A percentile compares a stretch with the other conserved stretches of the same genome.
These are phyloP conservation scores for Beauveria varroae DNA, from an alignment of 2,329 filamentous ascomycete species.

Conservation along the genomic window DNA sequence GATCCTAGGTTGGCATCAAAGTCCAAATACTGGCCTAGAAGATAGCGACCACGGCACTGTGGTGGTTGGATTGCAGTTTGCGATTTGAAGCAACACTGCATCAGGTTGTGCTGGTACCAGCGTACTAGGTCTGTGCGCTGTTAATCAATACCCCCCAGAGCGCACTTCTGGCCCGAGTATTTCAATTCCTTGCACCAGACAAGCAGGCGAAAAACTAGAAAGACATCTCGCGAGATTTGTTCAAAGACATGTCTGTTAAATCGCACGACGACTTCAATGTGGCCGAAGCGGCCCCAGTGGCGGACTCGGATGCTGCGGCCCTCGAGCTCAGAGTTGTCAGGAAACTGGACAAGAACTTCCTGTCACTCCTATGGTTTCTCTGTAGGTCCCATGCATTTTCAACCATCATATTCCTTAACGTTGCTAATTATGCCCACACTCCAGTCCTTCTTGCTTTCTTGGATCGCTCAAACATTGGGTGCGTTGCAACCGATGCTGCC, in stretches of 20 bases:
- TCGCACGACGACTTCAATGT: not conserved
- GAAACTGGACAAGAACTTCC: conserved; percentile 6
- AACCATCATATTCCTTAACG: not conserved
- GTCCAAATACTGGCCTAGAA: not conserved
- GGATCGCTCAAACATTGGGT: conserved; percentile 11
- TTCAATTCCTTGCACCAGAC: no score
- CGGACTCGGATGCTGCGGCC: not conserved
- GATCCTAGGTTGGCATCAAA: not conserved
- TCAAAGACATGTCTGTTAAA: not conserved
- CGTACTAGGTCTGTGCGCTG: not conserved
- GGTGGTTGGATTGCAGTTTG: no score
- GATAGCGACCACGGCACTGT: not conserved
- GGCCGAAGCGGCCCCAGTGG: not conserved
- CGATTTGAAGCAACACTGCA: no score
- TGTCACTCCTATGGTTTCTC: conserved; percentile 5
- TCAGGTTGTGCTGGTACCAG: not conserved
- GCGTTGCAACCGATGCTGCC: not conserved
- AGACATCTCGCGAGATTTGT: no score
- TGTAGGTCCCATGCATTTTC: not conserved
- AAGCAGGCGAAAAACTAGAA: no score
- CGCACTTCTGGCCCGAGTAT: no score
- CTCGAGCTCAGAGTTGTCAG: not conserved
- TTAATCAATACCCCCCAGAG: no score
- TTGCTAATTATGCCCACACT: not conserved
- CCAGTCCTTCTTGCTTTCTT: conserved; percentile 8